Conservation (phyloP, 2,329 filamentous ascomycete species). For the Rhynchosporium graminicola region DNA sequence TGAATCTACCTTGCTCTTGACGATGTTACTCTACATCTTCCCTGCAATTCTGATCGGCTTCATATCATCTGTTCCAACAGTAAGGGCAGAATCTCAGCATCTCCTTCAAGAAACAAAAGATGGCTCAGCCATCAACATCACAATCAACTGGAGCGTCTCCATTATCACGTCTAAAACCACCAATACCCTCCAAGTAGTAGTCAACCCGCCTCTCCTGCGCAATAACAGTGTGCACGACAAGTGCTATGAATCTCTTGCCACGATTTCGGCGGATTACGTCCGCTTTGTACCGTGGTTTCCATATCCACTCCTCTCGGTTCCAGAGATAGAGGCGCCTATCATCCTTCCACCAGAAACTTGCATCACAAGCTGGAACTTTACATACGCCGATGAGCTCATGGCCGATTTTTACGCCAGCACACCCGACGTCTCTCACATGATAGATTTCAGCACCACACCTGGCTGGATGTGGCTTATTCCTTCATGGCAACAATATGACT, state of each 20-base stretch:
- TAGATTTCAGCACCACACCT: slow-evolving; percentile 17
- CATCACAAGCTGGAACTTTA: slow-evolving; percentile 17
- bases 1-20: not conserved
- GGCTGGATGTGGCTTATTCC: slow-evolving; percentile 17
- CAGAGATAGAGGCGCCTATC: slow-evolving; percentile 15
- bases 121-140: not conserved
- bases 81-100: not conserved
- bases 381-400: slow-evolving; percentile 11
- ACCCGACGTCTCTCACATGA: slow-evolving; percentile 16
- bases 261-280: slow-evolving; percentile 13
- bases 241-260: slow-evolving; percentile 3
- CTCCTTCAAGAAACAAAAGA: not conserved
- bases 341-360: slow-evolving; percentile 6
- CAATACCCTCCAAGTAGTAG: slow-evolving; percentile 18
- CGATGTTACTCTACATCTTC: not conserved
- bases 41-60: not conserved
- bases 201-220: slow-evolving; percentile 14
- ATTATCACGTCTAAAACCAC: slow-evolving; percentile 17
- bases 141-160: slow-evolving; percentile 4
- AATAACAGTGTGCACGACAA: slow-evolving; percentile 13
- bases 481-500: not conserved
- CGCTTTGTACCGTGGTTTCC: slow-evolving; percentile 19
- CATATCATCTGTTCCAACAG: not conserved
- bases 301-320: slow-evolving; percentile 15
- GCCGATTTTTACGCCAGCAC: slow-evolving; percentile 15